Base-by-base conservation (phyloP, 108 stramenopile genomes). In the Epipyxis sp. region DNA sequence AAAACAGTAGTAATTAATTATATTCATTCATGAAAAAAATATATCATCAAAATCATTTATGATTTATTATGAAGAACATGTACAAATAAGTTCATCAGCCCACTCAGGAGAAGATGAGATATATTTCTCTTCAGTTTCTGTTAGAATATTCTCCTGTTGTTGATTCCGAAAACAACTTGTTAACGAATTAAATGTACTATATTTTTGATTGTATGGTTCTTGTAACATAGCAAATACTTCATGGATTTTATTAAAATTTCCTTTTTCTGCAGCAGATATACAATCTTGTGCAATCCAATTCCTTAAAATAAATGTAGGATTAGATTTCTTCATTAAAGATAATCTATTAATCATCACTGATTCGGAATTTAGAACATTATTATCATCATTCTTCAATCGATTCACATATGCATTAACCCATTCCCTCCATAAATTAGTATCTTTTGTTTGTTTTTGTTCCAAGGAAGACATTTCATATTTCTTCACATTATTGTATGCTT, bases 1-100 rank as follows among this genome's bases (percentile, higher is more conserved):
- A n/a, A n/a, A n/a, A n/a, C n/a, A n/a, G n/a, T n/a, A n/a, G n/a
- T n/a, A n/a, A n/a, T n/a, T n/a, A n/a, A n/a, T n/a, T n/a, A n/a
- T n/a, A n/a, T n/a, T n/a, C n/a, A n/a, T n/a, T n/a, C n/a, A n/a
- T n/a, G n/a, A n/a, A n/a, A n/a, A n/a, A n/a, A n/a, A n/a, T n/a
- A n/a, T n/a, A n/a, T n/a, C n/a, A n/a, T n/a, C n/a, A n/a, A n/a
- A n/a, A n/a, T n/a, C n/a, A n/a, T n/a, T n/a, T n/a, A n/a, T n/a
- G n/a, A n/a, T n/a, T n/a, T n/a, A n/a, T 57, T 37, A 74, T 42
- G 71, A 74, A 34, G 71, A 74, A 42, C 71, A 74, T 6, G 71
- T 74, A 42, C 71, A 74, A 29, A 27, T 6, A 39, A 74, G 50
- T 13, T 3, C 3, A 42, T 46, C 46, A 3, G 71, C 71, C 71